Evolutionary conservation across 495 filamentous ascomycete species (phyloP).

Genomic region (Daldinia decipiens): DNA sequence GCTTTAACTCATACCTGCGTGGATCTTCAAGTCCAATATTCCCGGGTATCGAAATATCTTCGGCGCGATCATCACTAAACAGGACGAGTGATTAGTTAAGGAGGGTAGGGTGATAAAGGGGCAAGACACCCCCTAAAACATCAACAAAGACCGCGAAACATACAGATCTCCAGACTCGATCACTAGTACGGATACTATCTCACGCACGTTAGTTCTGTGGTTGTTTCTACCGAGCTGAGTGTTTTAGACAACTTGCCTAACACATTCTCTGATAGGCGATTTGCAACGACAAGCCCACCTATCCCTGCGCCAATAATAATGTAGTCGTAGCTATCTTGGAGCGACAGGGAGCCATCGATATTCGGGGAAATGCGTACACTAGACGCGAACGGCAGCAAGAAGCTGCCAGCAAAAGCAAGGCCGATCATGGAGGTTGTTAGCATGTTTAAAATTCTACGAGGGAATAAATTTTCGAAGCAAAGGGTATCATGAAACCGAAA

Average conservation of each 20-base stretch:
- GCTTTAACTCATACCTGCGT: conserved; percentile 39
- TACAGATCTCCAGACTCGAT: conserved; percentile 57
- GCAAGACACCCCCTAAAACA: neutral
- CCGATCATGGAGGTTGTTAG: neutral
- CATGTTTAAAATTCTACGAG: conserved; percentile 7
- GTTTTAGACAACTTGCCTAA: conserved; percentile 32
- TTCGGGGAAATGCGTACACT: conserved; percentile 24
- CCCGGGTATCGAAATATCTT: conserved; percentile 50
- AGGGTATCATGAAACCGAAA: neutral
- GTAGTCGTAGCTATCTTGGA: conserved; percentile 57
- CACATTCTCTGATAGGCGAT: conserved; percentile 61
- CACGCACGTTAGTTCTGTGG: conserved; percentile 2
- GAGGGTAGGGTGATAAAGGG: neutral
- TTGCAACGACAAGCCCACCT: conserved; percentile 63
- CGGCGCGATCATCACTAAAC: conserved; percentile 46
- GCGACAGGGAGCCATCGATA: conserved; percentile 21
- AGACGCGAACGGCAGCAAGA: conserved; percentile 21
- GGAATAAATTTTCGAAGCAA: neutral
- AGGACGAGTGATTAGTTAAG: conserved; percentile 16
- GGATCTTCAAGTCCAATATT: conserved; percentile 43
- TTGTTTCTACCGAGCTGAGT: neutral
- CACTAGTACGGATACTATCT: conserved; percentile 53
- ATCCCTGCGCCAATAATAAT: conserved; percentile 66
- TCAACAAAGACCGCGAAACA: conserved; percentile 14
- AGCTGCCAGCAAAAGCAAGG: conserved; percentile 15